These are phyloP conservation scores for Obba rivulosa DNA, from an alignment of 768 basidiomycete species.

Conservation along the genomic window DNA sequence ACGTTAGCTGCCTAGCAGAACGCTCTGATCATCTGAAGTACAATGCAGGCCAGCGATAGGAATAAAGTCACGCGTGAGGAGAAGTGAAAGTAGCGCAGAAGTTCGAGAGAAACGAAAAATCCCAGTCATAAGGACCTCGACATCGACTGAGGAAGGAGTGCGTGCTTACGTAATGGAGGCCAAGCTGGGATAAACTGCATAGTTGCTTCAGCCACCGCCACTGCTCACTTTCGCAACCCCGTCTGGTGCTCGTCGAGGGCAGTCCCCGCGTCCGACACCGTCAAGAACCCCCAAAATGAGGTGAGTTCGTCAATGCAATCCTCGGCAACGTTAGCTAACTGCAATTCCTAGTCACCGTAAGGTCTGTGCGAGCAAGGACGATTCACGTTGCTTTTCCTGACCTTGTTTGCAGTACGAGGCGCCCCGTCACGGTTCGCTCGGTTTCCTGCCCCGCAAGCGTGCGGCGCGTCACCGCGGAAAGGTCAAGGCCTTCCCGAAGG, in stretches of 20 bases:
- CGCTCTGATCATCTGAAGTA: not conserved
- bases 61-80: not conserved
- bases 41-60: not conserved
- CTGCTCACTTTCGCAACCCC: not conserved
- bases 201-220: constrained; percentile 24
- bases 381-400: constrained; percentile 13
- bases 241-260: constrained; percentile 2
- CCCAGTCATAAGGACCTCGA: not conserved
- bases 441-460: constrained; percentile 95
- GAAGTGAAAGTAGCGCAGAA: not conserved
- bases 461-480: constrained; percentile 96
- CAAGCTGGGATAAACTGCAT: constrained; percentile 14
- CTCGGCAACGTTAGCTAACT: constrained; percentile 11
- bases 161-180: not conserved
- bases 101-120: not conserved
- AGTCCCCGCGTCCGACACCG: constrained; percentile 13
- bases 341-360: constrained; percentile 70
- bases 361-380: constrained; percentile 38
- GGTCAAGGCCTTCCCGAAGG: constrained; percentile 99
- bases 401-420: constrained; percentile 75
- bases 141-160: not conserved
- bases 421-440: constrained; percentile 96
- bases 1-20: too few relatives aligned
- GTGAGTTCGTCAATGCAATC: constrained; percentile 21
- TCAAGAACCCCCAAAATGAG: constrained; percentile 32